Evolutionary conservation across 805 yeast species (phyloP), one percentile per base, ranked within the genome.

Genomic region (Cyberlindnera veronae): DNA sequence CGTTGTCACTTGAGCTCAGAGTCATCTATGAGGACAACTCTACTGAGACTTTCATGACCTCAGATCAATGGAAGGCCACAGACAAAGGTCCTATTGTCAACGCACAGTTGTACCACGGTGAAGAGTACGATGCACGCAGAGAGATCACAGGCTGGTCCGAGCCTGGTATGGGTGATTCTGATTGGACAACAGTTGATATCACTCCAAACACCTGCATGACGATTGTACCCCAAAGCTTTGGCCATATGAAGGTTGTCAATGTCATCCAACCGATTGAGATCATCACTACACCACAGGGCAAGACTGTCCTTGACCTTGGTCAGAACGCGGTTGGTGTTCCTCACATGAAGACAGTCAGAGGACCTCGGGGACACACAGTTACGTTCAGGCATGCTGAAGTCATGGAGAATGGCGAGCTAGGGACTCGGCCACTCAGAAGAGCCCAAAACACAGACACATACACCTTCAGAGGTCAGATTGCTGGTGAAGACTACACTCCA

Each of bases 281-380:
- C 20, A 42, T 47, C 32, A 42, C 29, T 2, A 42, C 48, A 1
- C 42, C 42, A 20, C 15, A 29, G 9, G 51, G 51, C 8, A 44
- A 44, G 18, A 34, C 29, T 1, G 32, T 47, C 5, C 14, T 44
- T 9, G 51, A 47, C 29, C 34, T 47, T 22, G 49, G 51, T 13
- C 51, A 47, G 24, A 47, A 47, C 32, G 41, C 49, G 16, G 51
- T 47, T 15, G 51, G 51, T 32, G 37, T 47, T n/a, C 13, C 45
- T 5, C 42, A 42, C 28, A 42, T 47, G 41, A 34, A 39, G 7
- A 28, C 31, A 11, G 38, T 45, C 9, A 47, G 35, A 7, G 51
- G 38, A 12, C 17, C 39, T 13, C 41, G 38, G 28, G 46, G 46
- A 1, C 45, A 39, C 24, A 36, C 23, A 5, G 36, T 42, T 11